A percentile compares a stretch with the other conserved stretches of the same genome.
These are phyloP conservation scores for Diaporthe batatas DNA, from an alignment of 2,329 filamentous ascomycete genomes.

Conservation along the genomic window DNA sequence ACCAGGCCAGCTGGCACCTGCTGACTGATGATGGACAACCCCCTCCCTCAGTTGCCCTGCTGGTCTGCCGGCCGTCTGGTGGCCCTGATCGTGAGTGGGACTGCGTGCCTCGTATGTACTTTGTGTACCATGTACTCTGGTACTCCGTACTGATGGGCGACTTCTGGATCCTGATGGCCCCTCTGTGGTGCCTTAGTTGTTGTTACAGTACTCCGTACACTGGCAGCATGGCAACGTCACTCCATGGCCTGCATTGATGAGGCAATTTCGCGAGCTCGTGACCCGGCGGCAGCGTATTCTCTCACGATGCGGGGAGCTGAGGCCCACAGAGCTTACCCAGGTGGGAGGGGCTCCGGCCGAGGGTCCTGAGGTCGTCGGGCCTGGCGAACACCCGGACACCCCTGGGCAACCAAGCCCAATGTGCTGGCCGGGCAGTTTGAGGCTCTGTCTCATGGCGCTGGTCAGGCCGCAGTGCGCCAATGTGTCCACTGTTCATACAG, in stretches of 20 bases:
- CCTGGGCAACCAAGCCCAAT: constrained; percentile 18
- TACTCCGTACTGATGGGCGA: not conserved
- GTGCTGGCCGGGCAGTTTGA: constrained; percentile 37
- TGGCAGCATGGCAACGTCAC: constrained; percentile 25
- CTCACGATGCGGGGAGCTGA: constrained; percentile 7
- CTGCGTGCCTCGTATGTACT: not conserved
- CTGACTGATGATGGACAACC: constrained; percentile 30
- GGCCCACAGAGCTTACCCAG: not conserved
- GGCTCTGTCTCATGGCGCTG: constrained; percentile 33
- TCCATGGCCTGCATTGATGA: constrained; percentile 29
- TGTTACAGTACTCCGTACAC: constrained; percentile 2
- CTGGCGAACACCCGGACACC: constrained; percentile 23
- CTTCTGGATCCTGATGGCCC: not conserved
- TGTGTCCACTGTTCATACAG: not conserved
- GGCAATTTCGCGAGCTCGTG: constrained; percentile 24
- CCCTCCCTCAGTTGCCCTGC: not conserved
- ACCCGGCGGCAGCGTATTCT: constrained; percentile 32
- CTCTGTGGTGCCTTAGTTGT: not conserved
- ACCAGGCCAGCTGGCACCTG: constrained; percentile 35
- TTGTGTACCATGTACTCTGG: constrained; percentile 1
- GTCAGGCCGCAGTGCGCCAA: constrained; percentile 28
- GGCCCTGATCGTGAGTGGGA: constrained; percentile 7
- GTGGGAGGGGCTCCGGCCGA: constrained; percentile 4
- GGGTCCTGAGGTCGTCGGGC: not conserved
- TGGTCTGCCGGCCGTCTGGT: not conserved